A percentile compares a stretch with the other conserved stretches of the same genome.
Evolutionary conservation across 768 basidiomycete species (phyloP).

Genomic region (Pleurotus giganteus): DNA sequence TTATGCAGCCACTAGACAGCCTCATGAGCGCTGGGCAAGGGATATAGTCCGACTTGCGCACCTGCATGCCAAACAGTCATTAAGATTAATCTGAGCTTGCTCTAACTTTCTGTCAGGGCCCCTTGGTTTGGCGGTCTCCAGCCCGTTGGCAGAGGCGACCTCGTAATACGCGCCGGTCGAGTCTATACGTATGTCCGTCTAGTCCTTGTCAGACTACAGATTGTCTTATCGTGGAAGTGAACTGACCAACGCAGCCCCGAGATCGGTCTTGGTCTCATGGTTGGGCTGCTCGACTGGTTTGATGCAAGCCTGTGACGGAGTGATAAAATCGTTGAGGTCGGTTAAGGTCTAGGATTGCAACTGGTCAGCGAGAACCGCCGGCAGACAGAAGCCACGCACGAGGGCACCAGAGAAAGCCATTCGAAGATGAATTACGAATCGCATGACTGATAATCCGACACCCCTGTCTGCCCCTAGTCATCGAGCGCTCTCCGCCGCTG

Average conservation of each 20-base stretch:
- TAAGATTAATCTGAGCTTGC: constrained; percentile 93
- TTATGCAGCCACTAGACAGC: constrained; percentile 87
- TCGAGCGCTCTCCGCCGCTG: too few relatives aligned
- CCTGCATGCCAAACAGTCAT: constrained; percentile 99
- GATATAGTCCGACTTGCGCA: constrained; percentile 31
- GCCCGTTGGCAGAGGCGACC: constrained; percentile 41
- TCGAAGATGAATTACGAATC: not conserved
- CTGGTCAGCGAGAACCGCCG: constrained; percentile 11
- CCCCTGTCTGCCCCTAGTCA: too few relatives aligned
- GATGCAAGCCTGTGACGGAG: constrained; percentile 95
- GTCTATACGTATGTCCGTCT: constrained; percentile 96
- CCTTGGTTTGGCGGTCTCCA: constrained; percentile 13
- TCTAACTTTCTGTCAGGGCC: constrained; percentile 61
- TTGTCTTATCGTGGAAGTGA: not conserved
- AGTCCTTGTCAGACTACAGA: not conserved
- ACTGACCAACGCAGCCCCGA: constrained; percentile 37
- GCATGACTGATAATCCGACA: not conserved
- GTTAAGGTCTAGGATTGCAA: constrained; percentile 65
- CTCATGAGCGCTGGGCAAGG: not conserved
- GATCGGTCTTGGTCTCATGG: constrained; percentile 23
- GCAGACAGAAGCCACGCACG: constrained; percentile 30
- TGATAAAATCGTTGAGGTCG: constrained; percentile 96
- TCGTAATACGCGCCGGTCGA: constrained; percentile 86
- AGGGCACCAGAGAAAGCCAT: constrained; percentile 91
- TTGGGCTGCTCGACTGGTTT: constrained; percentile 75